These are phyloP conservation scores for Diplotaxis tenuifolia DNA, from an alignment of 345 rosid species.

Conservation along the genomic window DNA sequence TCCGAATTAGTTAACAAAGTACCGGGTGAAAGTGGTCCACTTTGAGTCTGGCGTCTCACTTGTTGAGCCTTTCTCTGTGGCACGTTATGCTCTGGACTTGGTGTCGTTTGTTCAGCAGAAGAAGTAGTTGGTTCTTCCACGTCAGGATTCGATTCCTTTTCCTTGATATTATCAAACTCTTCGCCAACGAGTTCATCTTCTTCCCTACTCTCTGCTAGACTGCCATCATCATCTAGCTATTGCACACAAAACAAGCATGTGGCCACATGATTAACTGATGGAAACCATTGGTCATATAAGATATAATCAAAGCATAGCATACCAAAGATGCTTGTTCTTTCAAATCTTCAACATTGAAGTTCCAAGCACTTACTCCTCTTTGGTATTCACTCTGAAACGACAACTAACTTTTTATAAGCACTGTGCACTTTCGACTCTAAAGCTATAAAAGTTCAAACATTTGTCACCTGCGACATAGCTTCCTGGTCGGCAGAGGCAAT, in stretches of 20 bases:
- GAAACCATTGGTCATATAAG: constrained; percentile 10
- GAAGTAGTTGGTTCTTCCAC: constrained; percentile 46
- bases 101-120: constrained; percentile 45
- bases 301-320: constrained; percentile 34
- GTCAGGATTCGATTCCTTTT: constrained; percentile 54
- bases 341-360: constrained; percentile 87
- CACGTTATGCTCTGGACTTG: constrained; percentile 55
- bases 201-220: constrained; percentile 45
- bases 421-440: not conserved
- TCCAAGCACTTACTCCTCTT: constrained; percentile 99
- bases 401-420: constrained; percentile 4
- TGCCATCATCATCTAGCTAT: constrained; percentile 78
- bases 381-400: constrained; percentile 83
- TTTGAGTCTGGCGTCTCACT: constrained; percentile 69
- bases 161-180: constrained; percentile 39
- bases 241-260: constrained; percentile 7
- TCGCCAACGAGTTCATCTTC: constrained; percentile 54
- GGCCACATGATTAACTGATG: not conserved
- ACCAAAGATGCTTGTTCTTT: constrained; percentile 95
- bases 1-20: constrained; percentile 46
- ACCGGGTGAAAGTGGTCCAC: constrained; percentile 83
- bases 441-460: not conserved
- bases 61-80: constrained; percentile 49
- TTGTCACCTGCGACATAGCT: constrained; percentile 73
- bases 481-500: constrained; percentile 98